Percentiles rank a stretch among this genome's conserved stretches.
These are phyloP conservation scores for Elsinoe necatrix DNA, from an alignment of 2,329 filamentous ascomycete species.

Conservation along the genomic window DNA sequence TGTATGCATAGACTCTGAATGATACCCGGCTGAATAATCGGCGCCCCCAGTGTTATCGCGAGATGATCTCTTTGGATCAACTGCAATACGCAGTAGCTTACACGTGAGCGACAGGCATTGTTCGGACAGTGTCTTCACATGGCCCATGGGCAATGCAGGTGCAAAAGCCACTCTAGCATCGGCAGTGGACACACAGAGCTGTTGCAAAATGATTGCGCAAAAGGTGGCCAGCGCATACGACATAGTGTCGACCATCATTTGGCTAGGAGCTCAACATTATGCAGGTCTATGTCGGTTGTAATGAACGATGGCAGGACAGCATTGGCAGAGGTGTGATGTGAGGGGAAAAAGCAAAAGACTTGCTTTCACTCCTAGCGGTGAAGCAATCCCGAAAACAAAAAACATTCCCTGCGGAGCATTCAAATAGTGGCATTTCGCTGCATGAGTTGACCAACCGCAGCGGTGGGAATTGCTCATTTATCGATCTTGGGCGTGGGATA, in stretches of 20 bases:
- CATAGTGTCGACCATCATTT: neutral
- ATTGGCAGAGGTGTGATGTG: neutral
- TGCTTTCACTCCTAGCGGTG: neutral
- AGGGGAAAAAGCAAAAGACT: neutral
- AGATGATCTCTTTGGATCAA: too few species aligned
- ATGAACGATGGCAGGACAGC: neutral
- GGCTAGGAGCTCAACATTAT: neutral
- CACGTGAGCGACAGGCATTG: neutral
- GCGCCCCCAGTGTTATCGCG: too few species aligned
- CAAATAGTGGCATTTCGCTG: slow-evolving; percentile 1
- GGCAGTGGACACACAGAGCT: too few species aligned
- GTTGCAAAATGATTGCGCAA: neutral
- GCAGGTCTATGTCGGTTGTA: neutral
- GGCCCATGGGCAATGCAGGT: neutral
- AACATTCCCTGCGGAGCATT: neutral
- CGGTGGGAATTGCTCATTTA: neutral
- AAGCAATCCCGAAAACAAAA: neutral
- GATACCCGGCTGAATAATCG: neutral
- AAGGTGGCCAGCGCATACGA: neutral
- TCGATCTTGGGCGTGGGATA: slow-evolving; percentile 1
- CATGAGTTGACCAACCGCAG: neutral
- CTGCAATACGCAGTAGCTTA: neutral
- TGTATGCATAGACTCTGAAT: slow-evolving; percentile 35
- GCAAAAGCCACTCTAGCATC: too few species aligned
- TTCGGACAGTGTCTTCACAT: neutral